Base-by-base conservation (phyloP, 768 basidiomycete species). In the Tephrocybe rancida region DNA sequence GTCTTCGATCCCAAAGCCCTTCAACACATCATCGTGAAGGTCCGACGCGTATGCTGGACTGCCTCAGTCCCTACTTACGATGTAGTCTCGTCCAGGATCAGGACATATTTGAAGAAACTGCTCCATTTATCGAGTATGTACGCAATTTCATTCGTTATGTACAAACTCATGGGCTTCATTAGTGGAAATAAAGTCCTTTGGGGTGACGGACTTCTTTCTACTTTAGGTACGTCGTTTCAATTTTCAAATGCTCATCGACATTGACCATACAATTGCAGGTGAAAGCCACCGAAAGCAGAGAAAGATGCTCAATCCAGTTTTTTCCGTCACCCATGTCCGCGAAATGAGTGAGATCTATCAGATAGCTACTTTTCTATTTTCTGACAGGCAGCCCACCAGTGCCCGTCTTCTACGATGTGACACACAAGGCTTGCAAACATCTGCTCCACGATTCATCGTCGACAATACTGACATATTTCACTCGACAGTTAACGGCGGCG, bases 1-100 rank as follows among this genome's bases (percentile, higher is more conserved):
- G 64, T 73, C n/a, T 61, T 39, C 61, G 74, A 75, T 47, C 70
- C 73, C 0, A 63, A 61, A 29, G 71, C 73, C 0, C 34, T 74
- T 22, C 67, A 74, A 18, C 67, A 69, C 21, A 67, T 75, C 41
- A 32, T 73, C 25, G 54, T 73, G 41, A 75, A 74, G 58, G 61
- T 58, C 8, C 10, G 52, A 5, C 1, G 19, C 4, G n/a, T 24
- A 5, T 43, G 25, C 24, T 38, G 18, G 18, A 14, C 22, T 5
- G 6, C 18, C 34, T 44, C 11, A 50, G 24, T 30, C 5, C 3
- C 1, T 0, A n/a, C n/a, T n/a, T n/a, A n/a, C n/a, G n/a, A n/a
- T n/a, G n/a, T n/a, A n/a, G n/a, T n/a, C n/a, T n/a, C 34, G 16
- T 4, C 46, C 13, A 73, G 62, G 74, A 77, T 39, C 69, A 71